Evolutionary conservation across 768 basidiomycete species (phyloP).

Genomic region (Lactarius akahatsu): DNA sequence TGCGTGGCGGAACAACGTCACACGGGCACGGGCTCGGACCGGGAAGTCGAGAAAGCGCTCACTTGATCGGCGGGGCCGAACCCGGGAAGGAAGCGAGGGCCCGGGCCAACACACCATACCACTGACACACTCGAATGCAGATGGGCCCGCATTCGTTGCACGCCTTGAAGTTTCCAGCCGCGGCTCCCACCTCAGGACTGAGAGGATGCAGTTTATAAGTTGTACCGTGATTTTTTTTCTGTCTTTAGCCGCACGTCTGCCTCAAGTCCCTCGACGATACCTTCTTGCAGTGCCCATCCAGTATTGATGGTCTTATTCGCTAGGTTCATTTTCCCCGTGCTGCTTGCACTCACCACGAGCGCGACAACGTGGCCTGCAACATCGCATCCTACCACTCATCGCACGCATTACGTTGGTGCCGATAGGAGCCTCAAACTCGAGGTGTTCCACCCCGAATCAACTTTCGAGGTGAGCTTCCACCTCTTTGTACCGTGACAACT

Average conservation of each 20-base stretch:
- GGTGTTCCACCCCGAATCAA: constrained; percentile 34
- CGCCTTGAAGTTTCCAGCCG: no score
- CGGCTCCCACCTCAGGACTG: no score
- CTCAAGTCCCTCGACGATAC: not conserved
- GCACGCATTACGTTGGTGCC: constrained; percentile 28
- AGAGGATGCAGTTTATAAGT: not conserved
- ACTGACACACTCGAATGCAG: no score
- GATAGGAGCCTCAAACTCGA: constrained; percentile 26
- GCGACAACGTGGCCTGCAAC: constrained; percentile 30
- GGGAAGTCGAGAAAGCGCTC: no score
- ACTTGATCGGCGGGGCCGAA: no score
- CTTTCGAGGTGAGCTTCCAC: constrained; percentile 31
- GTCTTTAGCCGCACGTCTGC: not conserved
- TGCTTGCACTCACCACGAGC: constrained; percentile 28
- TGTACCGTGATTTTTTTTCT: no score
- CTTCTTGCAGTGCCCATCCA: not conserved
- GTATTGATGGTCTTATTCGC: constrained; percentile 28
- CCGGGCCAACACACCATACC: no score
- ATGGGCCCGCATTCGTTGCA: no score
- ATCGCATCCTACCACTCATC: constrained; percentile 31
- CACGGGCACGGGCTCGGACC: no score
- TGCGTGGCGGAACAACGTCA: no score
- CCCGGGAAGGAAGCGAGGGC: no score
- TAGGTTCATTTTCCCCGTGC: constrained; percentile 29
- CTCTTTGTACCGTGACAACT: not conserved